phyloP scores from a whole-genome alignment of 1,284 basidiomycete genomes.

The Tylopilus sp. region DNA sequence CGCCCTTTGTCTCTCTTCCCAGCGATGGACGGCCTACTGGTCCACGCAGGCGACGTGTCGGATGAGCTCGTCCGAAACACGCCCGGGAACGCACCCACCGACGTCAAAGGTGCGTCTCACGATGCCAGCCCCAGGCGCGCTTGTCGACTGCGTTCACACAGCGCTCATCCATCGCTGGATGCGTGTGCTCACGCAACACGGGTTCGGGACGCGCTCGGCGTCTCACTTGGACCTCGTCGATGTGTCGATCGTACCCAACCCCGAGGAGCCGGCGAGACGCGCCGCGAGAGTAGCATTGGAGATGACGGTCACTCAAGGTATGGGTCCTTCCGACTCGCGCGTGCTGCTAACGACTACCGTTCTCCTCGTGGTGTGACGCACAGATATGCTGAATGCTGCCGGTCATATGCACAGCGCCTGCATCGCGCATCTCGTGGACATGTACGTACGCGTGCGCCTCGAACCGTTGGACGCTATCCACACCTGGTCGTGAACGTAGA shows the following conservation, averaged over 20 bases:
- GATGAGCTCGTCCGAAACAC: constrained; percentile 19
- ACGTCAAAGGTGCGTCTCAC: constrained; percentile 35
- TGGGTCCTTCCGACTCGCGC: background rate
- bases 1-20: background rate
- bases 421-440: constrained; percentile 46
- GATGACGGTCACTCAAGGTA: constrained; percentile 46
- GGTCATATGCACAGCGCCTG: constrained; percentile 51
- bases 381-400: constrained; percentile 44
- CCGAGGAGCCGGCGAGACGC: constrained; percentile 41
- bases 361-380: too few species aligned
- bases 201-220: constrained; percentile 22
- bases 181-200: background rate
- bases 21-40: constrained; percentile 6
- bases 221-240: constrained; percentile 38
- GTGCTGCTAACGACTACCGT: background rate
- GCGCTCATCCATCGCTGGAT: constrained; percentile 14
- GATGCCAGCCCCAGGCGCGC: background rate
- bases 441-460: constrained; percentile 32
- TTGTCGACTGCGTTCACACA: background rate
- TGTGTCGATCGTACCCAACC: constrained; percentile 41
- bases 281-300: constrained; percentile 49
- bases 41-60: background rate
- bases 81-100: constrained; percentile 41
- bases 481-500: constrained; percentile 24
- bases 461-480: too few species aligned